Evolutionary conservation across 2,329 filamentous ascomycete genomes (phyloP), one percentile per base, ranked within the genome.

Genomic region (Talaromyces piceae): DNA sequence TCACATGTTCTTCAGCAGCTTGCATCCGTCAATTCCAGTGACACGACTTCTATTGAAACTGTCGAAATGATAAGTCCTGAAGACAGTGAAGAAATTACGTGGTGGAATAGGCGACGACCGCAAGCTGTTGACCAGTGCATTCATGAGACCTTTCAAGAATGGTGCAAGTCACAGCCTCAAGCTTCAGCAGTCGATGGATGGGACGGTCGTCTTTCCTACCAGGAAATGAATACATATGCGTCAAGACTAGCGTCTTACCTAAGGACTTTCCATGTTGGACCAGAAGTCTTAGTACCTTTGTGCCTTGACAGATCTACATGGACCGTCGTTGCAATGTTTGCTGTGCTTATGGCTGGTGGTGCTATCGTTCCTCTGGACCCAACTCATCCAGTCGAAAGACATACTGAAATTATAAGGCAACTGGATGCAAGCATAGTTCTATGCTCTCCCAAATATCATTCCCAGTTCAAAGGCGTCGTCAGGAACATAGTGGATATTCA

Each of bases 131-230:
- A 52, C 20, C 31, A 27, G 13, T 54, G 48, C 44, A 48, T 54
- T 26, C 52, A 54, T 45, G 52, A 54, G 18, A 12, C 47, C 5
- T 51, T 54, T 28, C 37, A 47, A 11, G 16, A 41, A 6, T 44
- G 26, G 18, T 41, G 27, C 16, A 26, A 13, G 8, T 23, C 23
- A n/a, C 47, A 51, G n/a, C 59, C 65, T 1, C 54, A 64, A 27
- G 49, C 59, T 7, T 43, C 57, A 12, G 68, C 68, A n/a, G 53
- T 70, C 11, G 46, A 49, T 8, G 59, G 62, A 11, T 63, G 62
- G 62, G 67, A 70, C 54, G 64, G 63, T 4, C 58, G 51, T 20
- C 55, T 69, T 11, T 66, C 63, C 3, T 70, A 70, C 50, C 56
- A 55, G 16, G 62, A 68, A 31, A 57, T 70, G 30, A 57, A 67